Percentiles rank a stretch among this genome's conserved stretches.
phyloP scores from a whole-genome alignment of 2,329 filamentous ascomycete species.

The Ampelomyces quisqualis region DNA sequence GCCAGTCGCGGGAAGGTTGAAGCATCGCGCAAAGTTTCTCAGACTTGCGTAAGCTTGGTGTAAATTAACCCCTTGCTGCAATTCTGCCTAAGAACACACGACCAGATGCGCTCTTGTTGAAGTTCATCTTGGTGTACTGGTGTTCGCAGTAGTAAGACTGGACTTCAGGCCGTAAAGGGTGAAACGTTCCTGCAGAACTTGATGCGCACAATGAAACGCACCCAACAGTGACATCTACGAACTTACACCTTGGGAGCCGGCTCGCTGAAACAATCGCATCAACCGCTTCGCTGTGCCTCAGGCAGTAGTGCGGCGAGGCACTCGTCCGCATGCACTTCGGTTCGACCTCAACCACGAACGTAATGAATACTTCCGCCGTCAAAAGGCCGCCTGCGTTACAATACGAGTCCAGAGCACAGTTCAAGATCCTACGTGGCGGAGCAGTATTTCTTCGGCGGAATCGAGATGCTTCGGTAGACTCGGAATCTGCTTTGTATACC shows the following conservation, averaged over 20 bases:
- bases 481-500: too few relatives aligned
- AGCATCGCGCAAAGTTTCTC: too few relatives aligned
- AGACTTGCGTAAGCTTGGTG: too few relatives aligned
- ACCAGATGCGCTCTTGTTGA: too few relatives aligned
- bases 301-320: slow-evolving; percentile 4
- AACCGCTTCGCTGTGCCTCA: slow-evolving; percentile 8
- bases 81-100: too few relatives aligned
- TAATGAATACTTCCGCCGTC: slow-evolving; percentile 9
- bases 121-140: too few relatives aligned
- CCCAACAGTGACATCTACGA: slow-evolving; percentile 7
- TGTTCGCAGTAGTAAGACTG: background rate
- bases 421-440: background rate
- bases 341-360: slow-evolving; percentile 14
- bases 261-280: slow-evolving; percentile 24
- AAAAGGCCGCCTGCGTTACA: slow-evolving; percentile 15
- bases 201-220: slow-evolving; percentile 32
- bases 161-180: slow-evolving; percentile 9
- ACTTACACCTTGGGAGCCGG: slow-evolving; percentile 8
- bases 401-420: background rate
- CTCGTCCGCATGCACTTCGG: slow-evolving; percentile 11
- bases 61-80: too few relatives aligned
- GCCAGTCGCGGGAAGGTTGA: too few relatives aligned
- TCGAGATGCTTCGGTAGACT: too few relatives aligned
- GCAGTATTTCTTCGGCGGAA: background rate
- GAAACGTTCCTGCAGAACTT: slow-evolving; percentile 38